Evolutionary conservation across 1,284 basidiomycete species (phyloP), one percentile per base, ranked within the genome.

Genomic region (Ustilago trichophora): DNA sequence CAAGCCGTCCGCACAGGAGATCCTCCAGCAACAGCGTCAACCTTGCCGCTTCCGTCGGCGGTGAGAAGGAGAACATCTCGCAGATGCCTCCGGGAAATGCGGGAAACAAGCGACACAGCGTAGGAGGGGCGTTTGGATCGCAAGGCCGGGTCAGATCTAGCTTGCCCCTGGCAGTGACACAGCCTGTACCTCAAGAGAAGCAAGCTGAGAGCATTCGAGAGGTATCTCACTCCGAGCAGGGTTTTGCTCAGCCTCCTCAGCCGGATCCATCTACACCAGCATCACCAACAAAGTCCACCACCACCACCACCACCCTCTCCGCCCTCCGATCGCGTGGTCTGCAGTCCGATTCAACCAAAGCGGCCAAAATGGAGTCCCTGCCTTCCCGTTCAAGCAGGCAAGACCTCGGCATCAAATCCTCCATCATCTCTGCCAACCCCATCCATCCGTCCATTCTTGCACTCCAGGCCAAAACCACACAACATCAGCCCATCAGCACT

Each of bases 401-500:
- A 19, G 48, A 55, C 21, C 44, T 63, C 21, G 65, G 65, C 26
- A 69, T 69, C 32, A 50, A 50, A 16, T 19, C 42, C 6, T 69
- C 59, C 26, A 51, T 69, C 45, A 45, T 69, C 32, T 38, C 45
- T 9, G 58, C 65, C 21, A 63, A 69, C 10, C 65, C 59, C 2
- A n/a, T 54, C 6, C 59, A 69, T 25, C 55, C 65, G 3, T 43
- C 59, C 19, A 54, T 69, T 16, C 42, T 55, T 3, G 51, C 65
- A 3, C 38, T 69, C 13, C 65, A 63, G 16, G 26, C 45, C 32
- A 47, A 36, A 29, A 38, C 40, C 12, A 25, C 53, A 3, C 58
- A 18, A 43, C 51, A 58, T 34, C 59, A 63, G 44, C 65, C 65
- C 21, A 69, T 69, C 43, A 58, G 55, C 44, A 69, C 65, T 1